These are phyloP conservation scores for Backusella tarrabulga DNA, from an alignment of 192 early-diverging fungal species.

Conservation along the genomic window DNA sequence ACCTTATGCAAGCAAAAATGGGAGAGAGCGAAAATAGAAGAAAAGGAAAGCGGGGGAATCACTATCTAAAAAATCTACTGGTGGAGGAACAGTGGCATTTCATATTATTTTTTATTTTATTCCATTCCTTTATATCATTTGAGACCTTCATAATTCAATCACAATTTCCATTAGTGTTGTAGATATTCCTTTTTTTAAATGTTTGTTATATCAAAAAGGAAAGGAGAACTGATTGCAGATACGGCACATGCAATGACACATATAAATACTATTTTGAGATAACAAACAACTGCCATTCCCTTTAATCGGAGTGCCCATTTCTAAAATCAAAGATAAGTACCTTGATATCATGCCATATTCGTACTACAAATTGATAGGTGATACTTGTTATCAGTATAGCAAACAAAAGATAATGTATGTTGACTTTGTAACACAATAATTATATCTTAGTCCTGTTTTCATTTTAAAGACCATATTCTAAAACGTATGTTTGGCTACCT, in stretches of 20 bases:
- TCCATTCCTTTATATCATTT: not conserved
- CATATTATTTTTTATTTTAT: not conserved
- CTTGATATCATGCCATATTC: not conserved
- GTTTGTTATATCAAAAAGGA: not conserved
- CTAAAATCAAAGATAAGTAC: conserved; percentile 4
- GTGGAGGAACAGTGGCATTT: not conserved
- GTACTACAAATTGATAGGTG: not conserved
- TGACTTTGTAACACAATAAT: not conserved
- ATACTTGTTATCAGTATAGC: conserved; percentile 1
- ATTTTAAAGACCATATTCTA: not conserved
- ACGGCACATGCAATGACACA: not conserved
- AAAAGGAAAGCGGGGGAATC: not conserved
- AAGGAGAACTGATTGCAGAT: not conserved
- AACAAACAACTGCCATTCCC: not conserved
- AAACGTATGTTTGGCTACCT: not conserved
- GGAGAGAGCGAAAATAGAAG: not conserved
- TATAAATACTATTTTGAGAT: not conserved
- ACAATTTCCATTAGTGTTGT: not conserved
- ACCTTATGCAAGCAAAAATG: no score
- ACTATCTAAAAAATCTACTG: not conserved
- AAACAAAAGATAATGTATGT: conserved; percentile 6
- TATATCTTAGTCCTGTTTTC: not conserved
- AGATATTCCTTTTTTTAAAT: not conserved
- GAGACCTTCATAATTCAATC: not conserved
- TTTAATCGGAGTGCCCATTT: not conserved